Evolutionary conservation across 148 eudicot species (phyloP).

Genomic region (Camellia granthamiana): DNA sequence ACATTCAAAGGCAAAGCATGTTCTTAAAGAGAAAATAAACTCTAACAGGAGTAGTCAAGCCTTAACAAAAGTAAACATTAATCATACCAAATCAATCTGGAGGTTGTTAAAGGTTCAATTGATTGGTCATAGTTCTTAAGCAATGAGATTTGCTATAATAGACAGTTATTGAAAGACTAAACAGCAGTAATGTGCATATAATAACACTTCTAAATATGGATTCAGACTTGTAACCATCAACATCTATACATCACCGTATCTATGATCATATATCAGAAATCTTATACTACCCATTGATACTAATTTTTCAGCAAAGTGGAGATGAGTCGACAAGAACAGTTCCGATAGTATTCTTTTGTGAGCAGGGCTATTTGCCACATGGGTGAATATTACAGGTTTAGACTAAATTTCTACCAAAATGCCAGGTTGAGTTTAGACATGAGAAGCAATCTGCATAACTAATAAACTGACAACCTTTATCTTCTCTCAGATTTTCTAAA

Average conservation of each 20-base stretch:
- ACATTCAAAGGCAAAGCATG: background rate
- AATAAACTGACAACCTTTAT: too few relatives aligned
- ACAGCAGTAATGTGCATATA: background rate
- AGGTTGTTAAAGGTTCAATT: background rate
- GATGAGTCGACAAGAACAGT: slow-evolving; percentile 4
- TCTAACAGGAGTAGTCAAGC: background rate
- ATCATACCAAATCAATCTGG: background rate
- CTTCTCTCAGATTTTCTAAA: background rate
- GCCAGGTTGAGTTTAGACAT: background rate
- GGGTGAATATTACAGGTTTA: background rate
- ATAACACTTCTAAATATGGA: background rate
- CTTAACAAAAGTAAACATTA: slow-evolving; percentile 8
- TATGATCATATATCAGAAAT: background rate
- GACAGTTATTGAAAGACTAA: background rate
- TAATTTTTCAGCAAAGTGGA: too few relatives aligned
- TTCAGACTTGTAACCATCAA: background rate
- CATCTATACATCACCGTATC: background rate
- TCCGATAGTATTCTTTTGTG: background rate
- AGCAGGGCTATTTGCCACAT: background rate
- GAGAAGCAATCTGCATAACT: background rate
- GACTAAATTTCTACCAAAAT: background rate
- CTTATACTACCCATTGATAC: background rate
- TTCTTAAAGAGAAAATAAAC: background rate
- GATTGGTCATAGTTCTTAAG: background rate
- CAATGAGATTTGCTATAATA: background rate